Percentiles rank a stretch among this genome's conserved stretches.
phyloP scores from a whole-genome alignment of 2,329 filamentous ascomycete species.

The Pseudogymnoascus pannorum region DNA sequence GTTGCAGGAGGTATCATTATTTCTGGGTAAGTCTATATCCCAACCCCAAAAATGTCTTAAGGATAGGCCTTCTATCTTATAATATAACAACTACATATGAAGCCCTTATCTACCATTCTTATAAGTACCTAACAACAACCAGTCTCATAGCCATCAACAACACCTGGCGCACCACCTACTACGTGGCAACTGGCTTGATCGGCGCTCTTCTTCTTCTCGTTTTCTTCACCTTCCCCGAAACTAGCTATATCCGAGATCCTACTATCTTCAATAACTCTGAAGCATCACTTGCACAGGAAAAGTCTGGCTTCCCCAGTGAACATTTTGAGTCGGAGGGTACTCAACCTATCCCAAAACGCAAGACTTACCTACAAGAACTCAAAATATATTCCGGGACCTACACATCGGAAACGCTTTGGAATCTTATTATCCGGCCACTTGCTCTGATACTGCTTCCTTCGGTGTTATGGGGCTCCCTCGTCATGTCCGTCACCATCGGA shows the following conservation, averaged over 20 bases:
- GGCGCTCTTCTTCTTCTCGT: conserved; percentile 40
- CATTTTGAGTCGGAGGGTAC: conserved; percentile 22
- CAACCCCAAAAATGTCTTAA: not conserved
- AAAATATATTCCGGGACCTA: conserved; percentile 16
- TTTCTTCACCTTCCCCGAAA: conserved; percentile 49
- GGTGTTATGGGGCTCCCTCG: conserved; percentile 25
- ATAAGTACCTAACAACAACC: not conserved
- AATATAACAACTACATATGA: too few relatives aligned
- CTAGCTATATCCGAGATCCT: conserved; percentile 36
- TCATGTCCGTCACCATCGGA: conserved; percentile 33
- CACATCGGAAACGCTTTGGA: conserved; percentile 30
- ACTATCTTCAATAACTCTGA: not conserved
- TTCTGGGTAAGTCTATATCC: conserved; percentile 38
- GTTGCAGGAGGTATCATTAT: conserved; percentile 41
- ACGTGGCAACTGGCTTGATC: conserved; percentile 43
- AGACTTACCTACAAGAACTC: conserved; percentile 15
- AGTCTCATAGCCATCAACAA: conserved; percentile 39
- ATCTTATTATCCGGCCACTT: conserved; percentile 33
- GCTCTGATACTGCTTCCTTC: conserved; percentile 31
- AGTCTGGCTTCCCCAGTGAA: not conserved
- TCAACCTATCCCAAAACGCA: conserved; percentile 12
- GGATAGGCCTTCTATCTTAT: conserved; percentile 37
- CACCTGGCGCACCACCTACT: conserved; percentile 45
- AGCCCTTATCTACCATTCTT: conserved; percentile 13
- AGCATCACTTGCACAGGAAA: not conserved